Evolutionary conservation across 441 rosid genomes (phyloP), one percentile per base, ranked within the genome.

Genomic region (Pelargonium myrrhifolium): DNA sequence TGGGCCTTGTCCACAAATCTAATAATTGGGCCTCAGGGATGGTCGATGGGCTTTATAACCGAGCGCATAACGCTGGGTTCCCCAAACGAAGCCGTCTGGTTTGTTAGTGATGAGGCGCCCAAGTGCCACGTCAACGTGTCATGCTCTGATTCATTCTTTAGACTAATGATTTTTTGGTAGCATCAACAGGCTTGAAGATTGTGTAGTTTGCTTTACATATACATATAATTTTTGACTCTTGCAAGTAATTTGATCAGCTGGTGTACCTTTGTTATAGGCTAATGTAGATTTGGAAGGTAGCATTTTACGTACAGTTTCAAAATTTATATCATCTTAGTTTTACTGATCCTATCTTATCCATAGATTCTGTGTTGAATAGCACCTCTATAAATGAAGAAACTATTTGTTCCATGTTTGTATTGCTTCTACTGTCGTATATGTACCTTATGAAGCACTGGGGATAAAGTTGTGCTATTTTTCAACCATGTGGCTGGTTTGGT

Each of bases 401-500:
- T 28, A 28, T 28, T 28, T 28, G 31, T 28, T 28, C 31, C 31
- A 28, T 28, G 31, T 28, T 28, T 28, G 31, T 28, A 28, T 28
- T 28, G 31, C 31, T 28, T 28, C 3, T 28, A 28, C 31, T 2
- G 31, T 28, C n/a, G n/a, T n/a, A n/a, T n/a, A n/a, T 28, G 31
- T 28, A 28, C 31, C 31, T 28, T 28, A 28, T 28, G 81, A 82
- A 86, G 89, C 63, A 94, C 98, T 0, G 96, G 98, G 58, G 97
- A 95, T 77, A 95, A 92, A 84, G 97, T 72, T 26, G 95, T 95
- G 40, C 81, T 95, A 40, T 89, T 78, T 95, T 95, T 76, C 98
- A 95, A 81, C 99, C 96, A 8, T 95, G 98, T 28, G 97, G 98
- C 17, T 95, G 98, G 99, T 88, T 94, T 49, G 99, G 99, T 92